A percentile compares a stretch with the other conserved stretches of the same genome.
Evolutionary conservation across 805 yeast species (phyloP).

Genomic region (Candida tammaniensis): DNA sequence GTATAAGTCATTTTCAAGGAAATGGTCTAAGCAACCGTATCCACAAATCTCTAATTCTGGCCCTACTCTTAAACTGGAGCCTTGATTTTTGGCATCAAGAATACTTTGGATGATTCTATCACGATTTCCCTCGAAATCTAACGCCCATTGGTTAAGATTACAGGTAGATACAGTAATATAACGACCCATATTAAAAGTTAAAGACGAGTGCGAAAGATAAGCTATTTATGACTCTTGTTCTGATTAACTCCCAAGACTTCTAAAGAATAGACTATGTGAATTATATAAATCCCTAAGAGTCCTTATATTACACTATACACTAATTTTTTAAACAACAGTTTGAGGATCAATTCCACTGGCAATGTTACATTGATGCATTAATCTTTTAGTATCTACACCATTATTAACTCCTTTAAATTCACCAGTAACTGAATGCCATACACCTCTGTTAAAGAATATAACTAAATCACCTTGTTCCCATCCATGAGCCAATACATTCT

Average conservation of each 20-base stretch:
- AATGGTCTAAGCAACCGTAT: constrained; percentile 93
- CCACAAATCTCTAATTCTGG: constrained; percentile 96
- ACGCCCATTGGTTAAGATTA: constrained; percentile 96
- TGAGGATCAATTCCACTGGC: constrained; percentile 75
- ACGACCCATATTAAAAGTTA: too few species aligned
- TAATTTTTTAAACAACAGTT: constrained; percentile 8
- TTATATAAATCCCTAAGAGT: too few species aligned
- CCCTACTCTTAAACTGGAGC: constrained; percentile 87
- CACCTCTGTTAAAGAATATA: constrained; percentile 84
- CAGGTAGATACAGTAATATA: constrained; percentile 89
- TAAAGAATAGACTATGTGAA: too few species aligned
- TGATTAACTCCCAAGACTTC: too few species aligned
- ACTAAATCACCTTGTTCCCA: constrained; percentile 86
- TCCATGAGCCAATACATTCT: constrained; percentile 71
- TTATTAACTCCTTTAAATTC: constrained; percentile 54
- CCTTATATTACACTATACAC: background rate
- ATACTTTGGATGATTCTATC: constrained; percentile 87
- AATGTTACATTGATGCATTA: constrained; percentile 93
- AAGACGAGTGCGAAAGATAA: too few species aligned
- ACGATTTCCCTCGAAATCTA: constrained; percentile 95
- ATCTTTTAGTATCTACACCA: constrained; percentile 68
- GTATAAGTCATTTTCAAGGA: constrained; percentile 82
- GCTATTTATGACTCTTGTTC: too few species aligned
- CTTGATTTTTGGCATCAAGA: constrained; percentile 64
- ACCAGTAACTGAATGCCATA: constrained; percentile 90